Conservation (phyloP, 2,329 filamentous ascomycete genomes). For the Bipolaris zeicola region DNA sequence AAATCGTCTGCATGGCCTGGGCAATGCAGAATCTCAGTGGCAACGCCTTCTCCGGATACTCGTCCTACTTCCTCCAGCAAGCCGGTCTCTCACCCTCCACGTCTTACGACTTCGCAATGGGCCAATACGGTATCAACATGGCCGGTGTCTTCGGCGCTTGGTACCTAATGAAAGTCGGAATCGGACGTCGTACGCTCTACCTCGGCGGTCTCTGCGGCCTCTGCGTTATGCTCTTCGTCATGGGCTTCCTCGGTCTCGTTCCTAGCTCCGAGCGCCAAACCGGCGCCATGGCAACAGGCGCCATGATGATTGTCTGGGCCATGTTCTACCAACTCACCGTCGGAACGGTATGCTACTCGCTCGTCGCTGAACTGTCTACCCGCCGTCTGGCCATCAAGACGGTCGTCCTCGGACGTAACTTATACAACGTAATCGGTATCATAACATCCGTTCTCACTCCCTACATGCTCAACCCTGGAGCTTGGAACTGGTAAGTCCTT, state of each 20-base stretch:
- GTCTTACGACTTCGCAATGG: slow-evolving; percentile 57
- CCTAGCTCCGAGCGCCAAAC: slow-evolving; percentile 63
- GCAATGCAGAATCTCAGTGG: slow-evolving; percentile 57
- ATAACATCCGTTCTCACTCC: slow-evolving; percentile 81
- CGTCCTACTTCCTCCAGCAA: slow-evolving; percentile 57
- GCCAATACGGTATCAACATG: slow-evolving; percentile 72
- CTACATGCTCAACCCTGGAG: slow-evolving; percentile 88
- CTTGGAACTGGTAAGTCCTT: slow-evolving; percentile 68
- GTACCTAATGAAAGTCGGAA: slow-evolving; percentile 75
- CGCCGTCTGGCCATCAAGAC: slow-evolving; percentile 88
- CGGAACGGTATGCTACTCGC: slow-evolving; percentile 86
- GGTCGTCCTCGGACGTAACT: slow-evolving; percentile 80
- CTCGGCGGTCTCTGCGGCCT: slow-evolving; percentile 73
- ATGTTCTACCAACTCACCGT: slow-evolving; percentile 81
- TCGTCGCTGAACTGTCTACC: slow-evolving; percentile 84
- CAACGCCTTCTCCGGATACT: slow-evolving; percentile 56
- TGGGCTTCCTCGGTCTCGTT: slow-evolving; percentile 82
- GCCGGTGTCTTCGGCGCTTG: slow-evolving; percentile 81
- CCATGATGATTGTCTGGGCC: slow-evolving; percentile 68
- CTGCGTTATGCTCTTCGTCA: slow-evolving; percentile 76
- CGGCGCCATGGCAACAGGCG: slow-evolving; percentile 77
- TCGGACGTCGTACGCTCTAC: slow-evolving; percentile 78
- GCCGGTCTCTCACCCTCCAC: slow-evolving; percentile 52
- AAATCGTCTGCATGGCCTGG: slow-evolving; percentile 65
- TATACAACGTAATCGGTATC: slow-evolving; percentile 80